Conservation (phyloP, 164 flowering plant species). For the Stephania japonica region DNA sequence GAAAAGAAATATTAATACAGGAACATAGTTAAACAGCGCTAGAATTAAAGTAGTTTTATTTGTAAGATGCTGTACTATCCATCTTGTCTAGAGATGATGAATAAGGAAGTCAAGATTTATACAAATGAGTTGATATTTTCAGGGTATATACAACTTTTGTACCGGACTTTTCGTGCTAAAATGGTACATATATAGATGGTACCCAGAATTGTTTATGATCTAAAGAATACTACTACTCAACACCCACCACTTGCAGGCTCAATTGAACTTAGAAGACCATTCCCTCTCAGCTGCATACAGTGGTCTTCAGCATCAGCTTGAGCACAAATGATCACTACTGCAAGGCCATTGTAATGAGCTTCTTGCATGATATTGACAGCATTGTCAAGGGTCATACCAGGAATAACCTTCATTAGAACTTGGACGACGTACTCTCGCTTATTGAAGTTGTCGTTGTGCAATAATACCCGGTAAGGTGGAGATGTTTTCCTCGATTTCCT, state of each 20-base stretch:
- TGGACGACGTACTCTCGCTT: conserved; percentile 94
- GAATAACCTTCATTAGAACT: conserved; percentile 93
- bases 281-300: conserved; percentile 86
- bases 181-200: neutral
- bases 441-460: conserved; percentile 89
- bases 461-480: conserved; percentile 82
- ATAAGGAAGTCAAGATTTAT: conserved; percentile 9
- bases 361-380: conserved; percentile 98
- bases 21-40: neutral
- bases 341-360: conserved; percentile 78
- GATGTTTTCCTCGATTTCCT: conserved; percentile 81
- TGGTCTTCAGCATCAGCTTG: conserved; percentile 94
- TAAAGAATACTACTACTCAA: conserved; percentile 21
- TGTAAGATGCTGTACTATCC: neutral
- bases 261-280: conserved; percentile 86
- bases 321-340: conserved; percentile 83
- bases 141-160: conserved; percentile 17
- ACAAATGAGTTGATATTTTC: conserved; percentile 12
- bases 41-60: neutral
- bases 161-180: conserved; percentile 5
- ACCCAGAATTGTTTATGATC: neutral
- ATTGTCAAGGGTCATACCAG: conserved; percentile 88
- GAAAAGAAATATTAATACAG: neutral
- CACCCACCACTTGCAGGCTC: conserved; percentile 87
- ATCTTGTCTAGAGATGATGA: conserved; percentile 8